phyloP scores from a whole-genome alignment of 345 rosid species.

The Populus simonii region DNA sequence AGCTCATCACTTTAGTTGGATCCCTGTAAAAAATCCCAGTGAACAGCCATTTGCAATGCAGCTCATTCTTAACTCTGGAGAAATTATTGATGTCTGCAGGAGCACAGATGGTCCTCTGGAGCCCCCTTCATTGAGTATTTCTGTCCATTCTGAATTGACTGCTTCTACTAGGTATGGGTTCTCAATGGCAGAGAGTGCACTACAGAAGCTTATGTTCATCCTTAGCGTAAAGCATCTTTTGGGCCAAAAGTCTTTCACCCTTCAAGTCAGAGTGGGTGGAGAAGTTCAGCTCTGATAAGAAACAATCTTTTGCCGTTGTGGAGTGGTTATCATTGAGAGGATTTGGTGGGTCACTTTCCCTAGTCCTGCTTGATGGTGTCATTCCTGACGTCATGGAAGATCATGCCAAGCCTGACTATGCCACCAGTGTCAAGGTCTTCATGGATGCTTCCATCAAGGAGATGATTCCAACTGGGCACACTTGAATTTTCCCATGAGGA shows the following conservation, averaged over 20 bases:
- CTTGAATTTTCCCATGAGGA: too few species aligned
- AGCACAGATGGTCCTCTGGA: constrained; percentile 29
- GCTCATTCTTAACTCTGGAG: constrained; percentile 58
- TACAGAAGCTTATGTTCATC: constrained; percentile 55
- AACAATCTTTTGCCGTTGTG: constrained; percentile 66
- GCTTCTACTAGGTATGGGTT: constrained; percentile 42
- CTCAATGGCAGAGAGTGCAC: constrained; percentile 46
- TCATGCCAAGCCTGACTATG: too few species aligned
- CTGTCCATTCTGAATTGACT: constrained; percentile 19
- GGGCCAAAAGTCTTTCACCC: constrained; percentile 69
- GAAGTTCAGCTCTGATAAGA: constrained; percentile 60
- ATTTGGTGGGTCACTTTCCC: constrained; percentile 49
- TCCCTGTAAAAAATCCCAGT: constrained; percentile 66
- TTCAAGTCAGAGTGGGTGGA: constrained; percentile 59
- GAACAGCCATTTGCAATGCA: constrained; percentile 62
- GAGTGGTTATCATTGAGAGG: constrained; percentile 71
- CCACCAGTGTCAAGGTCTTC: too few species aligned
- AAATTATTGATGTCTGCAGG: constrained; percentile 55
- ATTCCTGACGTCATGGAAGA: too few species aligned
- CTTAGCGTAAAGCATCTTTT: constrained; percentile 47
- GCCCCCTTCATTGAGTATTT: constrained; percentile 26
- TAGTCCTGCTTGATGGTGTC: constrained; percentile 42
- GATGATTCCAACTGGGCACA: too few species aligned
- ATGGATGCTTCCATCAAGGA: too few species aligned
- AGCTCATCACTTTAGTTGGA: constrained; percentile 45